Percentiles rank a stretch among this genome's conserved stretches.
Conservation (phyloP, 495 filamentous ascomycete genomes). For the Elasticomyces elasticus region DNA sequence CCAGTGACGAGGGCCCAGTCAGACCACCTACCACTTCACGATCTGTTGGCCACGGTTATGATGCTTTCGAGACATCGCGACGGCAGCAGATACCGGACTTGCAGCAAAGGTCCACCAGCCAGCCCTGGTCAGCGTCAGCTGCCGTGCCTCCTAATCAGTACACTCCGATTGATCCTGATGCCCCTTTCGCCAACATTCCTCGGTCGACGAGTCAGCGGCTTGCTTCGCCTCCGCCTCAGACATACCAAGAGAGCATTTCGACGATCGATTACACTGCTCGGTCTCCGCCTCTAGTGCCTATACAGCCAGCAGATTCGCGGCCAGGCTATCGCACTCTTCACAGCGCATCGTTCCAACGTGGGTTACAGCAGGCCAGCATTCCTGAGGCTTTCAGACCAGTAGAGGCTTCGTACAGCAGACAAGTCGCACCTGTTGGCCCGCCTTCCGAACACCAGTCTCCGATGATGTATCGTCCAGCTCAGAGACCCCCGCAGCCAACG, state of each 20-base stretch:
- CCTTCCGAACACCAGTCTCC: background rate
- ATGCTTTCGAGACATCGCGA: constrained; percentile 3
- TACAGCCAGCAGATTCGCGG: background rate
- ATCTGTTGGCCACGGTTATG: background rate
- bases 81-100: constrained; percentile 4
- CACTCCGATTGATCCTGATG: background rate
- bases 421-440: constrained; percentile 3
- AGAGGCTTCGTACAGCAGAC: constrained; percentile 10
- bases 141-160: background rate
- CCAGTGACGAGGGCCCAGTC: background rate
- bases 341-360: constrained; percentile 3
- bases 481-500: background rate
- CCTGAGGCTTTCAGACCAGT: constrained; percentile 11
- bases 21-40: background rate
- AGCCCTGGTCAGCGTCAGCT: background rate
- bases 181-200: background rate
- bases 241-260: background rate
- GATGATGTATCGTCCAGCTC: background rate
- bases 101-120: background rate
- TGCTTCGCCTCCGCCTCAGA: background rate
- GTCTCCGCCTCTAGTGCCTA: background rate
- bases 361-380: background rate
- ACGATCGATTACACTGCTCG: background rate
- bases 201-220: background rate
- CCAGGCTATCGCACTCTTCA: constrained; percentile 4